These are phyloP conservation scores for Laguncularia racemosa DNA, from an alignment of 345 rosid genomes.

Conservation along the genomic window DNA sequence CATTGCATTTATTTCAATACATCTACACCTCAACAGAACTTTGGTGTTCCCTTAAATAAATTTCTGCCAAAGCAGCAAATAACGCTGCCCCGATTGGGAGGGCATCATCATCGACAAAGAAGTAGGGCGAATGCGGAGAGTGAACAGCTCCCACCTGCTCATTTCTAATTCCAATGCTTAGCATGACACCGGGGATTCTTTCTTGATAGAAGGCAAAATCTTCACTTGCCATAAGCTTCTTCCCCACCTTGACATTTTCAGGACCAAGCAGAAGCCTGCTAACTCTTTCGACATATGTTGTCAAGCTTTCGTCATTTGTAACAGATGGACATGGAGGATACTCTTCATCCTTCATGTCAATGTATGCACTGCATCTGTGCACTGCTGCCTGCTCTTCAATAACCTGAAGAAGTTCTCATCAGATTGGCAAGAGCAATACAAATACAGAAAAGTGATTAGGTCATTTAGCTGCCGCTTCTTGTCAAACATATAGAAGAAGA, in stretches of 20 bases:
- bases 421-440: no score
- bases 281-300: slow-evolving; percentile 39
- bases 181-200: slow-evolving; percentile 60
- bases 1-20: neutral
- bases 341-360: slow-evolving; percentile 38
- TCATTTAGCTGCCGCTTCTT: no score
- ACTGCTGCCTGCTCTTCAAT: slow-evolving; percentile 57
- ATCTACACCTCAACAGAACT: slow-evolving; percentile 9
- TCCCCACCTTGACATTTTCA: slow-evolving; percentile 32
- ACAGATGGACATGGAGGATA: slow-evolving; percentile 56
- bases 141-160: slow-evolving; percentile 60
- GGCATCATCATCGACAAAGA: slow-evolving; percentile 69
- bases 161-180: slow-evolving; percentile 59
- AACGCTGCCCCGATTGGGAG: slow-evolving; percentile 81
- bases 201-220: slow-evolving; percentile 83
- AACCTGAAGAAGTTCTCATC: slow-evolving; percentile 34
- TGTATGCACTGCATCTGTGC: slow-evolving; percentile 49
- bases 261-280: slow-evolving; percentile 50
- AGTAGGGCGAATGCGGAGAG: slow-evolving; percentile 64
- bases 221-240: slow-evolving; percentile 68
- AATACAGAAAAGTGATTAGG: neutral
- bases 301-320: slow-evolving; percentile 51
- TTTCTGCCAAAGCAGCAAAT: slow-evolving; percentile 58
- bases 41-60: slow-evolving; percentile 45
- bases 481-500: no score